Base-by-base conservation (phyloP, 331 rosid genomes). In the Cucumis variabilis region DNA sequence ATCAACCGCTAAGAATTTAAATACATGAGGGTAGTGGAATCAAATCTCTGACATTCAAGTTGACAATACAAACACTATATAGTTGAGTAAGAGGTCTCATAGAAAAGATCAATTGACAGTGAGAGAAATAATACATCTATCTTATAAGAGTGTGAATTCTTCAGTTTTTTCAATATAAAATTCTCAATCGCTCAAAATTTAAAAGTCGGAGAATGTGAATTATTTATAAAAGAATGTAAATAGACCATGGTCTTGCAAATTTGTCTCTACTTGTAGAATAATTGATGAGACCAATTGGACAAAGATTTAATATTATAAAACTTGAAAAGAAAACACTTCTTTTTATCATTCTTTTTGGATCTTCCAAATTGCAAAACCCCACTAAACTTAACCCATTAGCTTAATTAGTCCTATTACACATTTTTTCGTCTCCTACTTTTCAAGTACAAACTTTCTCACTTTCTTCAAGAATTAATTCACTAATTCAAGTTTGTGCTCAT, bases 311-410 rank as follows among this genome's bases (percentile, higher is more conserved):
- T 50, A 44, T 11, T 79, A 51, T 53, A 79, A 55, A 76, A 73
- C 4, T 73, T 15, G n/a, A 33, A 73, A 73, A 37, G 50, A 33
- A 73, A 20, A 6, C 76, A 70, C 48, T 37, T 71, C 5, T 71
- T 72, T 37, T 33, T 72, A 41, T 37, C 78, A 72, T 72, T 72
- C 25, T 72, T 72, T 72, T 72, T 37, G 78, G 78, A 25, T 72
- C 78, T 30, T 72, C 24, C 51, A 33, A 72, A 33, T 72, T 72
- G 78, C 51, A 30, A 72, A 19, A 37, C 44, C 78, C 78, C 78
- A 72, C 78, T 72, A 12, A 73, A 73, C 25, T 21, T 44, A 16
- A 37, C 79, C 51, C 17, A 37, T 37, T 37, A 37, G 44, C 25
- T 73, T 30, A n/a, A n/a, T n/a, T n/a, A 9, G 13, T 44, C 37